Conservation (phyloP, 805 yeast genomes). For the Pichia gijzeniarum region DNA sequence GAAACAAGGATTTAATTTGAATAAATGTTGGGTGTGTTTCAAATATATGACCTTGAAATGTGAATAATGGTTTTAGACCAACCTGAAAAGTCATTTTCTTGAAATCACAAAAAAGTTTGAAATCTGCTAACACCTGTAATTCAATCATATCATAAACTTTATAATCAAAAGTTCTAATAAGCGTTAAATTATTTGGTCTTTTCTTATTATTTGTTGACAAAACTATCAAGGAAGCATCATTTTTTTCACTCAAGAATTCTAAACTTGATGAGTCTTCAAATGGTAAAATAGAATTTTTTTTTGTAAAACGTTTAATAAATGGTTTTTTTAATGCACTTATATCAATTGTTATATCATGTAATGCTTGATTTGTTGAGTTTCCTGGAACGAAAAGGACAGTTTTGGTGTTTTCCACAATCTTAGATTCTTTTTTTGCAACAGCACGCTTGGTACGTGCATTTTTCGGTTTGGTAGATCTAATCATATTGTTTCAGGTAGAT, state of each 20-base stretch:
- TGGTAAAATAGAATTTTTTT: slow-evolving; percentile 85
- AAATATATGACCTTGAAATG: slow-evolving; percentile 87
- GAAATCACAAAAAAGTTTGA: slow-evolving; percentile 74
- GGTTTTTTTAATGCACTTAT: slow-evolving; percentile 89
- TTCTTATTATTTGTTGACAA: slow-evolving; percentile 78
- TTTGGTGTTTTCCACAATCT: slow-evolving; percentile 83
- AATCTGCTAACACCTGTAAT: slow-evolving; percentile 61
- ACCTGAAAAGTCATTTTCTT: slow-evolving; percentile 71
- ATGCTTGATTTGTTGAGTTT: slow-evolving; percentile 62
- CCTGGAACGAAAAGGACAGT: slow-evolving; percentile 91
- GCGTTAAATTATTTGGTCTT: slow-evolving; percentile 86
- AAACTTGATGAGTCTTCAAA: slow-evolving; percentile 82
- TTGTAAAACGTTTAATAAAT: slow-evolving; percentile 73
- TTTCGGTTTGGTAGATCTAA: slow-evolving; percentile 69
- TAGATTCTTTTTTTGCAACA: slow-evolving; percentile 79
- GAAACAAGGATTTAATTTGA: slow-evolving; percentile 80
- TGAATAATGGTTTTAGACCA: slow-evolving; percentile 91
- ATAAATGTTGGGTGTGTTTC: slow-evolving; percentile 81
- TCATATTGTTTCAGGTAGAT: too few relatives aligned
- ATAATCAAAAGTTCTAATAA: slow-evolving; percentile 83
- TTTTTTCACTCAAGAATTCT: slow-evolving; percentile 93
- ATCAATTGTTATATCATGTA: slow-evolving; percentile 88
- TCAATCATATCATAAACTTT: slow-evolving; percentile 94
- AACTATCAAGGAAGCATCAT: slow-evolving; percentile 81
- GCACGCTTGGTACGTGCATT: slow-evolving; percentile 96